A percentile compares a stretch with the other conserved stretches of the same genome.
These are phyloP conservation scores for Scedosporium boydii DNA, from an alignment of 2,329 filamentous ascomycete genomes.

Conservation along the genomic window DNA sequence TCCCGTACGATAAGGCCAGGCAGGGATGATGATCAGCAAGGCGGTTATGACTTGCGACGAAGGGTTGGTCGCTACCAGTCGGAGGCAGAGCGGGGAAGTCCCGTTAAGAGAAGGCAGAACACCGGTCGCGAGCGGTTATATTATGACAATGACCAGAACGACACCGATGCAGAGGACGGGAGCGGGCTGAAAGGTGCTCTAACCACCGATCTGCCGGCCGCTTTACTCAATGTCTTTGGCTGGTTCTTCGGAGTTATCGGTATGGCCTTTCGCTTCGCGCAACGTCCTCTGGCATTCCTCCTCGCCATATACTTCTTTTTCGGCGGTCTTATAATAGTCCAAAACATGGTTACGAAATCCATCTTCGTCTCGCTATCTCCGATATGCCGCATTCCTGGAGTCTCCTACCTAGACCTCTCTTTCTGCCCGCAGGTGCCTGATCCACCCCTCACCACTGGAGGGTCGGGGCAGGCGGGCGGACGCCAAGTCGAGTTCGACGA, in stretches of 20 bases:
- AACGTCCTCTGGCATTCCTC: slow-evolving; percentile 53
- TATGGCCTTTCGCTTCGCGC: slow-evolving; percentile 51
- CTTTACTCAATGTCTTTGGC: slow-evolving; percentile 27
- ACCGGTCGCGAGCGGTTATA: not conserved
- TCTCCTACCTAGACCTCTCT: slow-evolving; percentile 49
- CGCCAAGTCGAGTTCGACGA: slow-evolving; percentile 58
- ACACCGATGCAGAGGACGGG: not conserved
- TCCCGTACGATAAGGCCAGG: slow-evolving; percentile 23
- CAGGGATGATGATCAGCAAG: slow-evolving; percentile 15
- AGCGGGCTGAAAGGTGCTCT: slow-evolving; percentile 19
- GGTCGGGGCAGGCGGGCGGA: slow-evolving; percentile 10
- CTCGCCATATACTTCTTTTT: slow-evolving; percentile 53
- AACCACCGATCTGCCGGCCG: slow-evolving; percentile 24
- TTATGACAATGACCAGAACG: not conserved
- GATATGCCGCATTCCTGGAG: slow-evolving; percentile 60
- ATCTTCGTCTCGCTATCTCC: slow-evolving; percentile 55
- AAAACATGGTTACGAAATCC: slow-evolving; percentile 53
- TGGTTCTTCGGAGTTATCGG: slow-evolving; percentile 49
- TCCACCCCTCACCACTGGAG: slow-evolving; percentile 13
- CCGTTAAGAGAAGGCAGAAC: slow-evolving; percentile 14
- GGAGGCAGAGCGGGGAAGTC: slow-evolving; percentile 12
- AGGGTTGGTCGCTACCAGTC: slow-evolving; percentile 12
- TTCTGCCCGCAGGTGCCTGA: slow-evolving; percentile 40
- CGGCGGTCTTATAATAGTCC: slow-evolving; percentile 47
- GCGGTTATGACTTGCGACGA: slow-evolving; percentile 16